Conservation (phyloP, 2,329 filamentous ascomycete genomes). For the Aspergillus luchuensis region DNA sequence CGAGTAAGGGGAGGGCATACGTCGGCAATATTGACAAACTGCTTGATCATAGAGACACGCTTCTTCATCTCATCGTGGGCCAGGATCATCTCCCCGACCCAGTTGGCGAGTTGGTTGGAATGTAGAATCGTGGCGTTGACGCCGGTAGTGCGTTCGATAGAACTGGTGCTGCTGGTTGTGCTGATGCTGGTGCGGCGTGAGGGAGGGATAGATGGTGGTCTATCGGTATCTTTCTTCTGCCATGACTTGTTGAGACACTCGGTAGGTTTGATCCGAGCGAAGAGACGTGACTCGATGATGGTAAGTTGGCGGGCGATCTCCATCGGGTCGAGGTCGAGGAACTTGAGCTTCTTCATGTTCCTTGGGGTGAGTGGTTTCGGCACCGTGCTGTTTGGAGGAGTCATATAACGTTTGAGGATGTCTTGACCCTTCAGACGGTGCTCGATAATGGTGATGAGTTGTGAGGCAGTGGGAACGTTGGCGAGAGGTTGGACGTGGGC, state of each 20-base stretch:
- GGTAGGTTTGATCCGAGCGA: conserved; percentile 91
- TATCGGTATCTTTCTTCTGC: conserved; percentile 77
- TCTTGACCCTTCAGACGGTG: conserved; percentile 88
- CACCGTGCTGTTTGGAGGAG: conserved; percentile 79
- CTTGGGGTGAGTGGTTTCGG: conserved; percentile 91
- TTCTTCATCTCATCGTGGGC: conserved; percentile 94
- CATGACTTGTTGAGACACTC: conserved; percentile 98
- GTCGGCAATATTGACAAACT: conserved; percentile 94
- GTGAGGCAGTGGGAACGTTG: conserved; percentile 83
- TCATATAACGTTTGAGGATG: conserved; percentile 81
- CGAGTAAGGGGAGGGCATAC: conserved; percentile 50
- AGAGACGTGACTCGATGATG: conserved; percentile 91
- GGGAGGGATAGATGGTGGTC: not conserved
- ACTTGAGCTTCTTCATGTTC: conserved; percentile 99
- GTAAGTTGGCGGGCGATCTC: conserved; percentile 98
- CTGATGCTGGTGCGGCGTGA: not conserved
- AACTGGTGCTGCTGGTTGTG: conserved; percentile 57
- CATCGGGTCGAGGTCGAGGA: conserved; percentile 90
- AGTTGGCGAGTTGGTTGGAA: conserved; percentile 98
- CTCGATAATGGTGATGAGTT: conserved; percentile 82
- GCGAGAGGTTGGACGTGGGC: conserved; percentile 89
- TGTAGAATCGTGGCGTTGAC: conserved; percentile 95
- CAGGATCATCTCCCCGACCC: conserved; percentile 98
- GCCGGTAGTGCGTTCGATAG: conserved; percentile 73
- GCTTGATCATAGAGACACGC: conserved; percentile 94